Evolutionary conservation across 257 asterid species (phyloP).

Genomic region (Solanum bulbocastanum): DNA sequence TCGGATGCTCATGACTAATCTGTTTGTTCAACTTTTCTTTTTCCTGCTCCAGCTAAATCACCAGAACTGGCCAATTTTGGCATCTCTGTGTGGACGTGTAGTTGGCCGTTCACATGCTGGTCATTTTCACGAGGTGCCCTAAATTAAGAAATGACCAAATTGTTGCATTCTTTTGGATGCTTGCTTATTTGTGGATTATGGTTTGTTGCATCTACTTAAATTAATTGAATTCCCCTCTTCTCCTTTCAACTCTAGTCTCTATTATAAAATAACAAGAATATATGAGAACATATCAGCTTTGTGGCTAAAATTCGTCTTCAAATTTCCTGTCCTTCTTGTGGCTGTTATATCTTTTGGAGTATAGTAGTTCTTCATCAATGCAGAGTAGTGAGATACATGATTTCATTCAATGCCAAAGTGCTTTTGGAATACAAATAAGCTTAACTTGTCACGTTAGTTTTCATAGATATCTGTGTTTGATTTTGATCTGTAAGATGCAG

Average conservation of each 20-base stretch:
- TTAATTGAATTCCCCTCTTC: background rate
- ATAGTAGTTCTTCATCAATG: background rate
- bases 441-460: background rate
- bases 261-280: background rate
- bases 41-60: background rate
- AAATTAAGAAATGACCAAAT: background rate
- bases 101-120: background rate
- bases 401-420: background rate
- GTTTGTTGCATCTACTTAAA: background rate
- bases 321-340: background rate
- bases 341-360: no score
- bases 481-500: background rate
- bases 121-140: background rate
- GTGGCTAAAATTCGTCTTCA: background rate
- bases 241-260: background rate
- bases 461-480: background rate
- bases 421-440: background rate
- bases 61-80: background rate
- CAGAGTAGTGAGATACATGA: background rate
- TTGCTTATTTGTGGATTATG: background rate
- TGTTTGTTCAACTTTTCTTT: background rate
- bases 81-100: background rate
- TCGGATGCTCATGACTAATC: background rate
- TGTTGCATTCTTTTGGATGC: background rate
- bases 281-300: background rate